These are phyloP conservation scores for Cyberlindnera euphorbiiphila DNA, from an alignment of 805 yeast genomes.

Conservation along the genomic window DNA sequence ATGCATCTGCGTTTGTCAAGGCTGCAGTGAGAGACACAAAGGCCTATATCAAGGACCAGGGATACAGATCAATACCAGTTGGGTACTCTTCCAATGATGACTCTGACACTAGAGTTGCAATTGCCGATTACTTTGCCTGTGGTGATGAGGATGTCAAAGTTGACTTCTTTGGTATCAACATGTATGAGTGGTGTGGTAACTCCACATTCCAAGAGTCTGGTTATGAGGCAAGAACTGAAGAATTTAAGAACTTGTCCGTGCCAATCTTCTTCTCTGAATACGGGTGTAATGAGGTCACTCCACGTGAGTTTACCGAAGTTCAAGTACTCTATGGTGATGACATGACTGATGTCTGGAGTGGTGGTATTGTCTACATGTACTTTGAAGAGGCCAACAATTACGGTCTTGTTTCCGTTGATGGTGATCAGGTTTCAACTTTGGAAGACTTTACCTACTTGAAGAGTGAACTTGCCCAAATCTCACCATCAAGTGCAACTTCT, in stretches of 20 bases:
- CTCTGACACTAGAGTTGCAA: constrained; percentile 59
- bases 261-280: constrained; percentile 87
- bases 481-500: constrained; percentile 45
- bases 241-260: constrained; percentile 66
- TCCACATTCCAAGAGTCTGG: constrained; percentile 61
- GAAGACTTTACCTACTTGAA: constrained; percentile 56
- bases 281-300: constrained; percentile 74
- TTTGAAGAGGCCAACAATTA: constrained; percentile 79
- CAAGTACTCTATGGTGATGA: constrained; percentile 57
- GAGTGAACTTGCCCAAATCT: constrained; percentile 47
- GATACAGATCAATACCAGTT: constrained; percentile 73
- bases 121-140: constrained; percentile 80
- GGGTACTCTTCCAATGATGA: constrained; percentile 90
- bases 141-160: constrained; percentile 56
- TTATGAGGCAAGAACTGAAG: constrained; percentile 64
- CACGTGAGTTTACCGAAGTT: constrained; percentile 77
- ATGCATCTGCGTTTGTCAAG: constrained; percentile 81
- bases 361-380: constrained; percentile 92
- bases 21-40: constrained; percentile 86
- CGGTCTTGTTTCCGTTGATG: constrained; percentile 63
- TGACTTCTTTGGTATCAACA: constrained; percentile 80
- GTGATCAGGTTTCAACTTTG: constrained; percentile 52
- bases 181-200: constrained; percentile 92
- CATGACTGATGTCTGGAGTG: constrained; percentile 91
- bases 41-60: constrained; percentile 58